A percentile compares a stretch with the other conserved stretches of the same genome.
Conservation (phyloP, 2,329 filamentous ascomycete species). For the Fusarium sp. region DNA sequence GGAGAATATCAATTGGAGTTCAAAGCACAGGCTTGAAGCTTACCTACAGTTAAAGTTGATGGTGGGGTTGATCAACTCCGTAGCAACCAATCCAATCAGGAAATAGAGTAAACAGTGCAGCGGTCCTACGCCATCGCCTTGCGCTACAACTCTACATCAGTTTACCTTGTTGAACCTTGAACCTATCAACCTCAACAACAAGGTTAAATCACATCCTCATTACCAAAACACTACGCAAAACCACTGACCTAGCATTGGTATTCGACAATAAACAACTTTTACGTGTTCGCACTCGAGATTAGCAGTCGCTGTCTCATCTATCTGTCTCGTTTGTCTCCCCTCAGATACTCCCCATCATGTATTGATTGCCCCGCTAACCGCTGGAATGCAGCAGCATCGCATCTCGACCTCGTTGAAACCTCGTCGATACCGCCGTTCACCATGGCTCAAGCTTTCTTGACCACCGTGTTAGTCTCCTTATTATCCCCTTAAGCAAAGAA, state of each 20-base stretch:
- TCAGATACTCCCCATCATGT: conserved; percentile 12
- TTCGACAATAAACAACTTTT: conserved; percentile 25
- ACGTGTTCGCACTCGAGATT: conserved; percentile 11
- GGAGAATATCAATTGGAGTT: not conserved
- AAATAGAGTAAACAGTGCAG: conserved; percentile 50
- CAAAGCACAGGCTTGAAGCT: not conserved
- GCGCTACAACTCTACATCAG: conserved; percentile 9
- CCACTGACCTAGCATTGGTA: conserved; percentile 22
- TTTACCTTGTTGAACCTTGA: conserved; percentile 22
- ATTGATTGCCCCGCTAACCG: conserved; percentile 58
- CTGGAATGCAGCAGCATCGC: conserved; percentile 54
- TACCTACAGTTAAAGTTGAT: conserved; percentile 35
- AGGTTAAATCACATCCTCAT: conserved; percentile 8
- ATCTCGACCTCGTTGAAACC: conserved; percentile 24
- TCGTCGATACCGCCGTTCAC: conserved; percentile 33
- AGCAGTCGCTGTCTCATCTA: conserved; percentile 34
- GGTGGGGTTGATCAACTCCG: conserved; percentile 47
- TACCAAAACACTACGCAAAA: conserved; percentile 22
- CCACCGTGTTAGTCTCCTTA: conserved; percentile 57
- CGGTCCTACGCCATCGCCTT: conserved; percentile 33
- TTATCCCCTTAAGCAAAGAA: not conserved
- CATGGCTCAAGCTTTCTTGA: conserved; percentile 59
- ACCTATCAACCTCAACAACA: conserved; percentile 39
- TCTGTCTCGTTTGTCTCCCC: conserved; percentile 32
- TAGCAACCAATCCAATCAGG: conserved; percentile 53